Percentiles rank a stretch among this genome's conserved stretches.
phyloP scores from a whole-genome alignment of 208 protist genomes.

The Vickermania ingenoplastis region DNA sequence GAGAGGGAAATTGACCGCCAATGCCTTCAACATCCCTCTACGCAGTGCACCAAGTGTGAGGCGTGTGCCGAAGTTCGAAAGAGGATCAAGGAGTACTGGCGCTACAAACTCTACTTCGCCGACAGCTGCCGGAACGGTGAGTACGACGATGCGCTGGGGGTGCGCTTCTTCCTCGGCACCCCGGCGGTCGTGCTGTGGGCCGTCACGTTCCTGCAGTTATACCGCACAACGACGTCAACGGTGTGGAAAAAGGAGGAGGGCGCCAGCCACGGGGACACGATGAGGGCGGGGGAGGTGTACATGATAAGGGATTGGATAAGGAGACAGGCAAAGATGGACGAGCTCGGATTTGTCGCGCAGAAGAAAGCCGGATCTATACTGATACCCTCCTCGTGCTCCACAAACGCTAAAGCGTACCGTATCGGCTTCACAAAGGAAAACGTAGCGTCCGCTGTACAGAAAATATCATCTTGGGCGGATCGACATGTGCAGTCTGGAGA shows the following conservation, averaged over 20 bases:
- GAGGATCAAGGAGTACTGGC: not conserved
- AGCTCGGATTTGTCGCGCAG: conserved; percentile 15
- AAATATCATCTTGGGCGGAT: conserved; percentile 19
- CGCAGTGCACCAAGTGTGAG: not conserved
- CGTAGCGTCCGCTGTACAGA: conserved; percentile 10
- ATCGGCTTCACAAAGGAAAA: conserved; percentile 18
- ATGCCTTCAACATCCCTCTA: not conserved
- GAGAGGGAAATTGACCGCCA: conserved; percentile 13
- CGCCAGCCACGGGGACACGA: conserved; percentile 7
- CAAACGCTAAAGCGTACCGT: conserved; percentile 9
- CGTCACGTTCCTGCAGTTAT: conserved; percentile 20
- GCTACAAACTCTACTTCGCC: not conserved
- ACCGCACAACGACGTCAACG: conserved; percentile 9
- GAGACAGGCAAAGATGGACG: conserved; percentile 11
- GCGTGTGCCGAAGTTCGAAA: not conserved
- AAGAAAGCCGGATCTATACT: conserved; percentile 7
- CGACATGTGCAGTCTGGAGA: conserved; percentile 6
- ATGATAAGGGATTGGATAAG: conserved; percentile 34
- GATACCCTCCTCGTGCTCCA: conserved; percentile 19
- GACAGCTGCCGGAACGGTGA: too few relatives aligned
- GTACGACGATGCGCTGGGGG: not conserved
- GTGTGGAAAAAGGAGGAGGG: conserved; percentile 5
- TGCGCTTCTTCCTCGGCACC: conserved; percentile 31
- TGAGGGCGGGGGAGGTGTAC: conserved; percentile 29
- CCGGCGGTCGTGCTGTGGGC: conserved; percentile 34